These are phyloP conservation scores for Hanseniaspora gamundiae DNA, from an alignment of 1,139 yeast genomes.

Conservation along the genomic window DNA sequence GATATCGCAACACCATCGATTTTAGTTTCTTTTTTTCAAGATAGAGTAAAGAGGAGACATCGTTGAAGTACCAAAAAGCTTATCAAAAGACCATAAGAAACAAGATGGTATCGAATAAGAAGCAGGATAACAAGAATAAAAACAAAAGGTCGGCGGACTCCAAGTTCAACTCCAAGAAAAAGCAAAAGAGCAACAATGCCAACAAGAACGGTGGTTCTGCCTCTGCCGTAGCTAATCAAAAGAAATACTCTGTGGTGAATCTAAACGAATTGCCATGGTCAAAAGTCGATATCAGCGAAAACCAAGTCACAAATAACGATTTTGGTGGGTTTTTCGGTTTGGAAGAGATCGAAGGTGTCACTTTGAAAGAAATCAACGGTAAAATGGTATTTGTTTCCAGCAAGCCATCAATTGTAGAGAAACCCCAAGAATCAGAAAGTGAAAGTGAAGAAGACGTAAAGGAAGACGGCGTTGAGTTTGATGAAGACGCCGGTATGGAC, in stretches of 20 bases:
- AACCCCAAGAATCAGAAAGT: constrained; percentile 8
- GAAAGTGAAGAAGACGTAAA: constrained; percentile 6
- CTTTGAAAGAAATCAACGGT: constrained; percentile 42
- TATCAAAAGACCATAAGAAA: not conserved
- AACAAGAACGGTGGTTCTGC: no score
- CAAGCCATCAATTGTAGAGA: constrained; percentile 25
- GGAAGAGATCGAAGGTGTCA: constrained; percentile 91
- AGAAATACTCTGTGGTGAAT: constrained; percentile 32
- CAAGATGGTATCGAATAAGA: no score
- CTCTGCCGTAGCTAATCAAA: constrained; percentile 2
- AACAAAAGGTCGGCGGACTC: not conserved
- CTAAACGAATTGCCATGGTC: constrained; percentile 61
- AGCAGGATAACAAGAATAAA: not conserved
- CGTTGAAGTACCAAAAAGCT: not conserved
- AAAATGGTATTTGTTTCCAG: constrained; percentile 46
- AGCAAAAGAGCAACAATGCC: constrained; percentile 2
- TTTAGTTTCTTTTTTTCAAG: not conserved
- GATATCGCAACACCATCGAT: no score
- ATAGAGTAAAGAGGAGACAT: not conserved
- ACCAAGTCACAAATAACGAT: constrained; percentile 58
- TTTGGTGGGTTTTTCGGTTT: constrained; percentile 85
- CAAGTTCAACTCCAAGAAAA: constrained; percentile 5
- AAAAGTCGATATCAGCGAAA: constrained; percentile 54
- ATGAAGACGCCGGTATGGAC: constrained; percentile 7
- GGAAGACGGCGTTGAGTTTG: constrained; percentile 7